Conservation (phyloP, 257 asterid species). For the Solanum pinnatisectum region DNA sequence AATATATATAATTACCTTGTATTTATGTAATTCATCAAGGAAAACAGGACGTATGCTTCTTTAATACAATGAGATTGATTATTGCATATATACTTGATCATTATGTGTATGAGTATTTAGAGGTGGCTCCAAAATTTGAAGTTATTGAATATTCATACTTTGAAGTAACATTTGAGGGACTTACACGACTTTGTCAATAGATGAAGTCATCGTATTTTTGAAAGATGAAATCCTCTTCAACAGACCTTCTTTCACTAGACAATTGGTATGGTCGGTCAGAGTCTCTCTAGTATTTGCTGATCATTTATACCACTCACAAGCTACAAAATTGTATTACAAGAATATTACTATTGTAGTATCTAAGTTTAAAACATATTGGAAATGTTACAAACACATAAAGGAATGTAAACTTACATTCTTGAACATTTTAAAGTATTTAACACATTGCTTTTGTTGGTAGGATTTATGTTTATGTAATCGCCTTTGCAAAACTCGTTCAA, state of each 20-base stretch:
- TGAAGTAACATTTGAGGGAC: not conserved
- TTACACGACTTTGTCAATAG: not conserved
- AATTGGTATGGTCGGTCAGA: fast-evolving
- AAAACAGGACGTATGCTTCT: not conserved
- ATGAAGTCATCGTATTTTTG: not conserved
- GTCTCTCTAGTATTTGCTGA: not conserved
- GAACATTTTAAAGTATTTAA: not conserved
- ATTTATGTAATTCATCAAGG: not conserved
- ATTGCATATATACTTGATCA: not conserved
- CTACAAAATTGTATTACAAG: not conserved
- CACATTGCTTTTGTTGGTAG: not conserved
- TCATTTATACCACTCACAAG: not conserved
- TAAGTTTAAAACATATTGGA: not conserved
- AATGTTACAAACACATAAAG: not conserved
- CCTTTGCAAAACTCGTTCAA: not conserved
- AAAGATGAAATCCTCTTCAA: not conserved
- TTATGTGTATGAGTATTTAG: not conserved
- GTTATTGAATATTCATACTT: too few relatives aligned
- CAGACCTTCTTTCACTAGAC: not conserved
- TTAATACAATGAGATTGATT: not conserved
- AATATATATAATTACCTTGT: too few relatives aligned
- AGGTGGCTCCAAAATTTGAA: not conserved
- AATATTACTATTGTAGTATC: not conserved
- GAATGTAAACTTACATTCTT: not conserved
- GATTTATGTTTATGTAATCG: not conserved